phyloP scores from a whole-genome alignment of 2,329 filamentous ascomycete species.

The Rhinocladiella similis region DNA sequence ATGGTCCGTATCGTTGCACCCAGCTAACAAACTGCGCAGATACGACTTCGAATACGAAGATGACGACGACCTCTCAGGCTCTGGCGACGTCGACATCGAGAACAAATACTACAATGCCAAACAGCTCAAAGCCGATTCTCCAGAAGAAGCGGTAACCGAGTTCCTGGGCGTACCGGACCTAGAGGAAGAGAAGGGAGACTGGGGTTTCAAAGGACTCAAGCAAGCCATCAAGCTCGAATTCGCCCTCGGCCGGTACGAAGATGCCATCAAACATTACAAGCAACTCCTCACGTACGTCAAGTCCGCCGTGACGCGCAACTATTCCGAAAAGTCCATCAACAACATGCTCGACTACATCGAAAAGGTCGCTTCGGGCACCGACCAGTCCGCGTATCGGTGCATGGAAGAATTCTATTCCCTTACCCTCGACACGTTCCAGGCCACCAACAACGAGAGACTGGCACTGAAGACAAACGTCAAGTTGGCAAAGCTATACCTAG shows the following conservation, averaged over 20 bases:
- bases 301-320: conserved; percentile 93
- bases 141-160: conserved; percentile 84
- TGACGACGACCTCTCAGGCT: conserved; percentile 77
- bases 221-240: conserved; percentile 98
- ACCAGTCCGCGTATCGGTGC: conserved; percentile 70
- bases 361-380: conserved; percentile 74
- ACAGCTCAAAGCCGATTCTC: conserved; percentile 85
- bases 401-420: conserved; percentile 96
- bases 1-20: neutral
- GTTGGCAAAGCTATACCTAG: conserved; percentile 84
- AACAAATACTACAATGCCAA: conserved; percentile 99
- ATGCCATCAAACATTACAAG: conserved; percentile 87
- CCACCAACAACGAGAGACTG: conserved; percentile 92
- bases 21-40: conserved; percentile 45
- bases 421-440: conserved; percentile 92
- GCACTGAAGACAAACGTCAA: conserved; percentile 99
- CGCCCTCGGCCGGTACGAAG: conserved; percentile 81
- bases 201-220: conserved; percentile 98
- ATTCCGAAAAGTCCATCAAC: conserved; percentile 98
- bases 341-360: conserved; percentile 99
- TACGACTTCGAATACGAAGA: conserved; percentile 98
- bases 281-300: conserved; percentile 97
- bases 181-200: conserved; percentile 91
- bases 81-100: conserved; percentile 89
- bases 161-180: conserved; percentile 84